Evolutionary conservation across 345 rosid species (phyloP), one percentile per base, ranked within the genome.

Genomic region (Mercurialis annua): DNA sequence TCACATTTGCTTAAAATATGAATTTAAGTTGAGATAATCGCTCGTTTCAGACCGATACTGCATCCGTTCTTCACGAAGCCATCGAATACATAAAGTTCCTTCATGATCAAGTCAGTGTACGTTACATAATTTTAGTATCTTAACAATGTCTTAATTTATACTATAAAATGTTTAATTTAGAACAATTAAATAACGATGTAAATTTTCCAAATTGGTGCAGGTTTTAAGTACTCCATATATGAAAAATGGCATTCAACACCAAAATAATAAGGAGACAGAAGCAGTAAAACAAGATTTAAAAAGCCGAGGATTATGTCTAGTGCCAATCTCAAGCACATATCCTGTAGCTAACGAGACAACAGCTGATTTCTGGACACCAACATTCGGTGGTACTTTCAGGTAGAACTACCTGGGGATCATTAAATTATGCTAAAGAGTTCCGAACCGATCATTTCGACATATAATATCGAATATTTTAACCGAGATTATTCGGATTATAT

Each of bases 31-130:
- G 64, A 66, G 9, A 26, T 51, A 10, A 24, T 23, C 60, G 23
- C 34, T 18, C 24, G 10, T 59, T 12, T 6, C 75, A 75, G 79
- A 75, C 75, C 54, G 79, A 75, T 66, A 75, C 79, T 1, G 79
- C 79, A 53, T 75, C 79, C 47, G 79, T 75, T 31, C 79, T 75
- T 67, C 79, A 75, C 18, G 79, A 75, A 56, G 79, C 79, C 47
- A 75, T 75, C 8, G 79, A 70, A 20, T 75, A 66, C 71, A 75
- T 75, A 52, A 75, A 75, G 59, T 75, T 65, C 60, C 79, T 75
- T n/a, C 79, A 75, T 38, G 79, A 55, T 55, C 79, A 75, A 75
- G 79, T 71, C 64, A 66, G 43, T 66, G 79, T 75, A 75, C 23
- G 79, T 66, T 53, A 43, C 16, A 29, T 38, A 23, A 1, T 63